phyloP scores from a whole-genome alignment of 192 early-diverging fungal genomes.

The Gaertneriomyces sp. region DNA sequence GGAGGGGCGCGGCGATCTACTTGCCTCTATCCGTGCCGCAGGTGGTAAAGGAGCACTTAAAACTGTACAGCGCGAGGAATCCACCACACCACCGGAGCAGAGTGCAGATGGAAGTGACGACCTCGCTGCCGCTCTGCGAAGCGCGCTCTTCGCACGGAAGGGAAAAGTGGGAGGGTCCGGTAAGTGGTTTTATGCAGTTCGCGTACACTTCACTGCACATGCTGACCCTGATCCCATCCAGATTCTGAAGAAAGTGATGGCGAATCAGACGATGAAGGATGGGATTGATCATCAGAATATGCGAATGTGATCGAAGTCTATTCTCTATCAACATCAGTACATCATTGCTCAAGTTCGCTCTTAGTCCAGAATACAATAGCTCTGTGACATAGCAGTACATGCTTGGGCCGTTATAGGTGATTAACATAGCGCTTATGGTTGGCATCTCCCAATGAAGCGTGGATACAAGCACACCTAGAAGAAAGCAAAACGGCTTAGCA shows the following conservation, averaged over 20 bases:
- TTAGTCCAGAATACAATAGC: too few relatives aligned
- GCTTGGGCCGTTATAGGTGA: too few relatives aligned
- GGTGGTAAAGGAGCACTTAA: constrained; percentile 34
- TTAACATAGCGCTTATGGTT: constrained; percentile 47
- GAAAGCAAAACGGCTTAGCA: background rate
- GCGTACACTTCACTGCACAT: constrained; percentile 1
- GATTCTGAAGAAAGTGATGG: constrained; percentile 37
- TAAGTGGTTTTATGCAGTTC: constrained; percentile 7
- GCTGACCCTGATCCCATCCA: constrained; percentile 11
- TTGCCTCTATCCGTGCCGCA: constrained; percentile 33
- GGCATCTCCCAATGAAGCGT: constrained; percentile 79
- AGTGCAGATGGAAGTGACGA: constrained; percentile 14
- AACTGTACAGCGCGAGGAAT: constrained; percentile 2
- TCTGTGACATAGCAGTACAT: too few relatives aligned
- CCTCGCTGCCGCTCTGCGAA: constrained; percentile 36
- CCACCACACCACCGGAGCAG: constrained; percentile 14
- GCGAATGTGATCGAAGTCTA: too few relatives aligned
- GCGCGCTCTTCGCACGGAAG: constrained; percentile 13
- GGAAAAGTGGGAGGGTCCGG: constrained; percentile 20
- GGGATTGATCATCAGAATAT: background rate
- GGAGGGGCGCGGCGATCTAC: constrained; percentile 17
- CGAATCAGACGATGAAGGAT: constrained; percentile 34
- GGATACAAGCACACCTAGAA: constrained; percentile 73
- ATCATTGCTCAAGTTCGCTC: too few relatives aligned
- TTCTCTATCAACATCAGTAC: too few relatives aligned